These are phyloP conservation scores for Chaetomiaceae sp. DNA, from an alignment of 2,329 filamentous ascomycete species.

Conservation along the genomic window DNA sequence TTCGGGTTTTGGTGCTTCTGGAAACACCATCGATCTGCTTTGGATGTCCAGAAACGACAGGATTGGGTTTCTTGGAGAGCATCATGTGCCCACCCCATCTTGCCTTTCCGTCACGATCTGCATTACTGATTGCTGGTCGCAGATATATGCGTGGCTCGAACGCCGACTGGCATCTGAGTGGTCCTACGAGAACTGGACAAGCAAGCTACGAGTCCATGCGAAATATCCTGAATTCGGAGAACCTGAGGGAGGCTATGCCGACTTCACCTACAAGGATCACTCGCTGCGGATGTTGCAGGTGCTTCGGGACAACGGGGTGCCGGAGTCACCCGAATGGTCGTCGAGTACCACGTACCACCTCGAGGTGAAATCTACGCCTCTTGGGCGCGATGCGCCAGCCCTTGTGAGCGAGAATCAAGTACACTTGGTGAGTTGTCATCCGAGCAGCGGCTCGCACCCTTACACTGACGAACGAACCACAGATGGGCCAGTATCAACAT, in stretches of 20 bases:
- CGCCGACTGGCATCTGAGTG: background rate
- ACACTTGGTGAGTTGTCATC: background rate
- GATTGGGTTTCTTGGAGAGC: background rate
- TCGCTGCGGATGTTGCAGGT: background rate
- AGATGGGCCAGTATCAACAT: background rate
- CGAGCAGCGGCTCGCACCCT: too few species aligned
- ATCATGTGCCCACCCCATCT: background rate
- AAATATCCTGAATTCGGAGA: background rate
- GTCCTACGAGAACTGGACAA: background rate
- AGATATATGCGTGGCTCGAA: background rate
- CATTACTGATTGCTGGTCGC: background rate
- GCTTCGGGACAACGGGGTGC: background rate
- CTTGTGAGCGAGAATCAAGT: slow-evolving; percentile 6
- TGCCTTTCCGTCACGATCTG: too few species aligned
- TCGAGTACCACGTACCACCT: slow-evolving; percentile 11
- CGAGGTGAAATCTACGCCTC: slow-evolving; percentile 17
- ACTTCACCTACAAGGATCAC: background rate
- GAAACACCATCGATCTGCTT: too few species aligned
- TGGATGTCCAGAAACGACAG: background rate
- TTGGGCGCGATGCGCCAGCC: background rate
- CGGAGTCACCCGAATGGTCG: background rate
- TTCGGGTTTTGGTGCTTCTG: too few species aligned
- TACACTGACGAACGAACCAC: background rate
- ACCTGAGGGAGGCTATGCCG: background rate
- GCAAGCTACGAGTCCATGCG: background rate